Evolutionary conservation across 148 eudicot species (phyloP), one percentile per base, ranked within the genome.

Genomic region (Fagopyrum homotropicum): DNA sequence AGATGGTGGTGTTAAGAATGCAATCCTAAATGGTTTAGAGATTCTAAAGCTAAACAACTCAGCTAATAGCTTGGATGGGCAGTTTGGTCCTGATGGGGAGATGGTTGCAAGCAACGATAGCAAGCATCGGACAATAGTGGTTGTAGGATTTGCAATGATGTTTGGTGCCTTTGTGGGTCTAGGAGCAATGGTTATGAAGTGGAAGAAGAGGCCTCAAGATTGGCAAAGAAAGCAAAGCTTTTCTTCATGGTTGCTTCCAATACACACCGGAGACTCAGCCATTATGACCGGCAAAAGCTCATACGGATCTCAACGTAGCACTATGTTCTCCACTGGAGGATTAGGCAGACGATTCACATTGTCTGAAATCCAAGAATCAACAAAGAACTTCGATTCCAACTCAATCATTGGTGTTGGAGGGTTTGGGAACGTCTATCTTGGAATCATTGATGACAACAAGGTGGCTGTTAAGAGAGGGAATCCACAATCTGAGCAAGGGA

Each of bases 121-220:
- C 64, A 84, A 78, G 9, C 7, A 84, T 72, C 69, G 84, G 15
- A 73, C 89, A 0, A 93, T 93, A 17, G 98, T 93, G 0, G 91
- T 89, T 0, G 93, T 93, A 2, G 98, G 98, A 40, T 90, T 93
- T 48, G 93, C 96, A 0, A 92, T 92, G 96, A 92, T 92, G 98
- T 92, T 92, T 68, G 98, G 98, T 1, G 98, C 98, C 7, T 90
- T 90, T 77, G 86, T 90, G 10, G 96, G 98, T 6, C 77, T 92
- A 12, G 98, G 98, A n/a, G 90, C 96, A 8, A 85, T 92, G 88
- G 98, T 88, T 47, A 83, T 93, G 9, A 93, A 85, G 81, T 93
- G 98, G 98, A 88, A 81, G 16, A 90, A 90, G 60, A 78, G 93
- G 69, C 98, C 98, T 14, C 89, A 85, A 35, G 93, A 90, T 80